Evolutionary conservation across 768 basidiomycete species (phyloP), one percentile per base, ranked within the genome.

Genomic region (Kwoniella dejecticola): DNA sequence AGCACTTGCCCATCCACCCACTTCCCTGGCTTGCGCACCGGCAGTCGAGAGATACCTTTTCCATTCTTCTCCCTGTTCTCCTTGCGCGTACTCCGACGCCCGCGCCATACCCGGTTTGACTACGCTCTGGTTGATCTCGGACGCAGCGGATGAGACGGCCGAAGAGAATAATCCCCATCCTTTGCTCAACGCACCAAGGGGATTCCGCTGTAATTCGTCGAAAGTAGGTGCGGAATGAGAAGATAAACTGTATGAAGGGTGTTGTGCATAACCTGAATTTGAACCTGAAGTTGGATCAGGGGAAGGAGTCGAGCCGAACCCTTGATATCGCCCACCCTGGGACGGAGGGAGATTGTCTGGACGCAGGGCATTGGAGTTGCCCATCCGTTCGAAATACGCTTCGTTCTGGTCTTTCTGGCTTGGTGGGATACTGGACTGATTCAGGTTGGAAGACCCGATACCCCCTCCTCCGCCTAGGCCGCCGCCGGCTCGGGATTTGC

Each of bases 91-190:
- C n/a, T 66, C 60, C 13, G 41, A 27, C 10, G 89, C 90, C 64
- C 84, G 85, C 71, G 89, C 88, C 76, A 94, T 81, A 21, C 89
- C 88, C 5, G 95, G 95, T 77, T 96, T 91, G 60, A 98, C 88
- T 44, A 98, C 89, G 68, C 85, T 88, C 75, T 92, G 89, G 66
- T 85, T 84, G 49, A 97, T 89, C 17, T 80, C 88, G 70, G 85
- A 85, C 4, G 87, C 84, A 19, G 93, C 93, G 6, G 55, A 56
- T 2, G 65, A 67, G 13, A 98, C 87, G 31, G 87, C 92, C 0
- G 89, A 84, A 27, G 91, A 89, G 74, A 99, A 88, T n/a, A 98
- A 80, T 24, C 91, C 91, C 96, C 96, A 98, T 45, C 94, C 92
- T 81, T 97, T 97, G 70, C 85, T 85, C 13, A 97, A 79, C 0